Evolutionary conservation across 176 grass and related monocot species (phyloP), one percentile per base, ranked within the genome.

Genomic region (Avena insularis): DNA sequence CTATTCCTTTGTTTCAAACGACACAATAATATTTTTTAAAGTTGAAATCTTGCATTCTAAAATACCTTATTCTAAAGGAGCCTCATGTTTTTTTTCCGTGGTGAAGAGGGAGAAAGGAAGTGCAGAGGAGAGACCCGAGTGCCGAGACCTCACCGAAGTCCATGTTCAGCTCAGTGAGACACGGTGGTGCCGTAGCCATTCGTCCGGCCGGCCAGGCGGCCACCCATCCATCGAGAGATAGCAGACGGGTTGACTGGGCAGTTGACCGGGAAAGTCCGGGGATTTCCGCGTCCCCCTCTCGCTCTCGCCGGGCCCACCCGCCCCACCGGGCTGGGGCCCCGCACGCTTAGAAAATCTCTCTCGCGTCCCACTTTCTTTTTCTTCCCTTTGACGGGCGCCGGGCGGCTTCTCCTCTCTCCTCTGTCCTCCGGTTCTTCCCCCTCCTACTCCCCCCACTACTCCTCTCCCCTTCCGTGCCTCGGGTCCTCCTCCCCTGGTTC

Each of bases 251-350:
- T 38, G 89, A 88, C 82, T 48, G 82, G 59, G 81, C 9, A 78
- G 82, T 82, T 78, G 90, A 88, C 86, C 17, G 2, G 61, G 4
- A 71, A 79, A 88, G 86, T 85, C 81, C 66, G 53, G 85, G n/a
- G 54, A 46, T 71, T 81, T 82, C 54, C 82, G 82, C 90, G 86
- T 88, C 35, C 71, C 15, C n/a, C 19, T 66, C 70, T 40, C 76
- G 23, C 82, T 23, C 6, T 40, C 76, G 23, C 82, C 16, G 81
- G 76, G 15, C 76, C 85, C 85, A 33, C 75, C 48, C 20, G 4
- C 60, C 43, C 43, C 19, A 10, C 50, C 59, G 59, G 29, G 12
- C 12, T 59, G 70, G 65, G 56, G 35, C 81, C 89, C 56, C 65
- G 57, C 85, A 12, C 80, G 60, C 86, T 63, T 81, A 62, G 71